phyloP scores from a whole-genome alignment of 148 eudicot genomes.

The Beta vulgaris region DNA sequence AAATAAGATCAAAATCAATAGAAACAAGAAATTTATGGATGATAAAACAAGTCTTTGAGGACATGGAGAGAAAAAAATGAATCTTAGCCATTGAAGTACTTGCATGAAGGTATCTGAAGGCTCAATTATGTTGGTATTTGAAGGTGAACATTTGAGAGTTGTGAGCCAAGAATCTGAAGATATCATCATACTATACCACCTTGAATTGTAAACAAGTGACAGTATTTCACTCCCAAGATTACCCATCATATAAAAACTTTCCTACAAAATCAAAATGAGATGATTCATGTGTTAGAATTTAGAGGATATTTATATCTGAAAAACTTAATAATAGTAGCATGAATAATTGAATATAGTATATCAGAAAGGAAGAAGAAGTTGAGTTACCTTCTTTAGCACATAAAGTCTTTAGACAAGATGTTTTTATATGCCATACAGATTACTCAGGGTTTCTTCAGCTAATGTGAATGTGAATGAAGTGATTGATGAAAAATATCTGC shows the following conservation, averaged over 20 bases:
- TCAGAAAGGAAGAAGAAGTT: no score
- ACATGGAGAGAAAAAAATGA: slow-evolving; percentile 54
- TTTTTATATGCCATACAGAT: no score
- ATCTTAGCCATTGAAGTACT: slow-evolving; percentile 41
- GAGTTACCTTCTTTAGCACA: no score
- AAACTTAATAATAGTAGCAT: no score
- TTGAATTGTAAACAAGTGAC: background rate
- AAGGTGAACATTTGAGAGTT: slow-evolving; percentile 41
- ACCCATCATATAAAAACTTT: background rate
- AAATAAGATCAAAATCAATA: slow-evolving; percentile 32
- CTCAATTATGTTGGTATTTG: slow-evolving; percentile 20
- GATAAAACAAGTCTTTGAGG: slow-evolving; percentile 51
- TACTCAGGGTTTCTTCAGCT: no score
- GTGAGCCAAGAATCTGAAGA: slow-evolving; percentile 44
- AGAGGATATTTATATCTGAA: background rate
- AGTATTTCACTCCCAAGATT: background rate
- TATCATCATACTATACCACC: slow-evolving; percentile 7
- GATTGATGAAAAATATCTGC: no score
- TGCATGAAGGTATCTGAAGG: slow-evolving; percentile 23
- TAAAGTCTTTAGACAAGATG: no score
- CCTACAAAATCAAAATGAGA: background rate
- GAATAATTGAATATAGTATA: no score
- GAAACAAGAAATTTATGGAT: slow-evolving; percentile 37
- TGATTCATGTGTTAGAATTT: background rate
- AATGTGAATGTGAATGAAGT: no score